Base-by-base conservation (phyloP, 257 asterid genomes). In the Perilla frutescens region DNA sequence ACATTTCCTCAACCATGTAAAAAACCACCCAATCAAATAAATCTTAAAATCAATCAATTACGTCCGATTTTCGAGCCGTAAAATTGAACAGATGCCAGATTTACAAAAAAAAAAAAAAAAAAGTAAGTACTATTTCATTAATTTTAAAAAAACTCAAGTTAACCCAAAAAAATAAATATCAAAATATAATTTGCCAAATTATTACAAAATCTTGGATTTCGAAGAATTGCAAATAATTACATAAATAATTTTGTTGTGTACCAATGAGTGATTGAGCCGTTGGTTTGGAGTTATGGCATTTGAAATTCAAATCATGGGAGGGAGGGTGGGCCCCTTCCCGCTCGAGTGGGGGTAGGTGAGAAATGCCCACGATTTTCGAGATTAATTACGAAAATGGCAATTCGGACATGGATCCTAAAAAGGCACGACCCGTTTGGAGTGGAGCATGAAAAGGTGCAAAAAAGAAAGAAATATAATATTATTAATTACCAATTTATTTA, bases 281-380 rank as follows among this genome's bases (percentile, higher is more conserved):
- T 84, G 79, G 75, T 68, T 66, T 68, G 74, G 55, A 48, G 47
- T 9, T 15, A 54, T 12, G 39, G 55, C 55, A 49, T 83, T 87
- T 87, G 90, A 89, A 89, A 80, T 87, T 87, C 88, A 77, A 89
- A 85, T 71, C 1, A 9, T 44, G 20, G 65, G 37, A 51, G 11
- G 45, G 65, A n/a, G 11, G 62, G 77, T 49, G 64, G 77, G 63
- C 3, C 45, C 71, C 51, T 81, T 87, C 90, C 87, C 92, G 90
- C 90, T 85, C 77, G 58, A 61, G 58, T 61, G 20, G 44, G 10
- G 12, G n/a, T 48, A 6, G 29, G 55, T 20, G 56, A 45, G 9
- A 65, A 63, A 54, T 14, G 66, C 40, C 77, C 84, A 29, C 78
- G 44, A 12, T 20, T 12, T 51, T 68, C 11, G 13, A 12, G 47